phyloP scores from a whole-genome alignment of 139 green algal genomes.

The Desmodesmus armatus region DNA sequence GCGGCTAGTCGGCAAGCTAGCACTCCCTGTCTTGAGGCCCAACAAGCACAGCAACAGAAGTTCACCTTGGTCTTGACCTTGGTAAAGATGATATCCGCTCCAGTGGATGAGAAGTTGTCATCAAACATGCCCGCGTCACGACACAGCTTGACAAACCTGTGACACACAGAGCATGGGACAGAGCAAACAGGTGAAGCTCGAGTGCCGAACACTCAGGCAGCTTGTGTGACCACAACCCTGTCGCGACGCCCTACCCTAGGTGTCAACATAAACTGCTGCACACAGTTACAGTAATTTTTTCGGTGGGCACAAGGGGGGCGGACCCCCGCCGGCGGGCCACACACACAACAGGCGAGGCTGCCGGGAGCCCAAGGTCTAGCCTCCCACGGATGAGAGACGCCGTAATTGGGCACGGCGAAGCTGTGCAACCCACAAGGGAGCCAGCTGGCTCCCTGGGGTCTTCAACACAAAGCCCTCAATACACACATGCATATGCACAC shows the following conservation, averaged over 20 bases:
- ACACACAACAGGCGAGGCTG: background rate
- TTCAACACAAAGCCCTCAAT: background rate
- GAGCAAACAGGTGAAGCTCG: too few species aligned
- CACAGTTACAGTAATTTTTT: background rate
- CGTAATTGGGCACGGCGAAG: background rate
- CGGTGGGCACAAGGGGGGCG: background rate
- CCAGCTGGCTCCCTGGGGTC: background rate
- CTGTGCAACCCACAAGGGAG: background rate
- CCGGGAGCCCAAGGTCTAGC: background rate
- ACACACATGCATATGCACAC: background rate
- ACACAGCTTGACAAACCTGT: slow-evolving; percentile 77
- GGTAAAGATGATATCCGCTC: slow-evolving; percentile 74
- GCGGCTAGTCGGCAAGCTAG: background rate
- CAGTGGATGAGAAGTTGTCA: slow-evolving; percentile 52
- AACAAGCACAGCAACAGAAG: background rate
- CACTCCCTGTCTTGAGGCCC: background rate
- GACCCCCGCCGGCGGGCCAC: background rate
- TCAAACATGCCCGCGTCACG: slow-evolving; percentile 69
- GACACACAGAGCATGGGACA: background rate
- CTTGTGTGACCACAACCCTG: background rate
- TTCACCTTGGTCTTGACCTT: slow-evolving; percentile 67
- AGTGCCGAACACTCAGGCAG: background rate
- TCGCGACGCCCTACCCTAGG: background rate
- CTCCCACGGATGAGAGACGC: background rate
- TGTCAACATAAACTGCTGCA: background rate